These are phyloP conservation scores for Gossypium turneri DNA, from an alignment of 345 rosid species.

Conservation along the genomic window DNA sequence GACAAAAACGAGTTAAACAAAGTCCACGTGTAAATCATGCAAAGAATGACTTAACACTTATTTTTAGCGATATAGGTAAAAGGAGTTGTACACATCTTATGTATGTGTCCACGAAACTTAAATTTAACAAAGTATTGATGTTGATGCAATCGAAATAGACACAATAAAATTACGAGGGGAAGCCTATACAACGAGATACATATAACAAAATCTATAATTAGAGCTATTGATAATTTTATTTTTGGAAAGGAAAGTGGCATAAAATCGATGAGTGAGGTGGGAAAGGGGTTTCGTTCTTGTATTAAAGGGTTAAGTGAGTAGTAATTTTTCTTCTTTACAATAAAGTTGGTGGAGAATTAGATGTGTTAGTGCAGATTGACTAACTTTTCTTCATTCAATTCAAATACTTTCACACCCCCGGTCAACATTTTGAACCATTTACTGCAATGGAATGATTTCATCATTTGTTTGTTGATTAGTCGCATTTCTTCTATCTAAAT, in stretches of 20 bases:
- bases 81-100: too few species aligned
- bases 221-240: too few species aligned
- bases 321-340: neutral
- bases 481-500: neutral
- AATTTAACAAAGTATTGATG: too few species aligned
- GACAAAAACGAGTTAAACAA: too few species aligned
- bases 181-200: too few species aligned
- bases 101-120: too few species aligned
- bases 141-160: too few species aligned
- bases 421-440: neutral
- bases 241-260: neutral
- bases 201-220: too few species aligned
- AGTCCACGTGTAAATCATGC: too few species aligned
- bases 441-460: neutral
- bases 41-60: too few species aligned
- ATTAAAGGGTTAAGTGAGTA: neutral
- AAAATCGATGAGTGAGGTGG: neutral
- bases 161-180: too few species aligned
- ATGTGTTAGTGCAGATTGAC: neutral
- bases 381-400: neutral
- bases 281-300: neutral
- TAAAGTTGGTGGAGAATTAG: neutral
- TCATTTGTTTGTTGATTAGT: constrained; percentile 1
- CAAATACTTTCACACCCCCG: neutral
- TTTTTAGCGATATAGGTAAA: too few species aligned